Evolutionary conservation across 148 eudicot species (phyloP), one percentile per base, ranked within the genome.

Genomic region (Gaultheria prostrata): DNA sequence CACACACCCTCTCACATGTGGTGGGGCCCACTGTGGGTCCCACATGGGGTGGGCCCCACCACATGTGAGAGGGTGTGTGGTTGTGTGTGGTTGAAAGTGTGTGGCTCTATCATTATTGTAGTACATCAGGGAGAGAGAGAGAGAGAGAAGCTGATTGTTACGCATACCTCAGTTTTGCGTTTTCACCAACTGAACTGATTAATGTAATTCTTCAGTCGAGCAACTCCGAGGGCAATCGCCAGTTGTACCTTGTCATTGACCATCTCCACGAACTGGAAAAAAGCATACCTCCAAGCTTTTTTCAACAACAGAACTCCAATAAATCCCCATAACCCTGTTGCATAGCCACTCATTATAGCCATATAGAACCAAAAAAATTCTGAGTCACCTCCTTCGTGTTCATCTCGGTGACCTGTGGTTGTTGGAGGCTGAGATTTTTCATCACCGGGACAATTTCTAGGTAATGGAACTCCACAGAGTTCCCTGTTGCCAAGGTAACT

Each of bases 291-390:
- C 84, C 85, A 84, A 21, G 71, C 50, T 70, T 56, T 84, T 21
- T 82, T 82, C 1, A 84, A 20, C 39, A 84, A 0, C 26, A 21
- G 13, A 24, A 65, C 32, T 0, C 15, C 71, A 6, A 65, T 7
- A 10, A 84, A 86, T 14, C 86, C 92, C 89, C 87, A 86, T 76
- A 89, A 86, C n/a, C 90, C 89, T 11, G 82, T 73, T 4, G 84
- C 86, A 1, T 80, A 81, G 18, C 90, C 90, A 2, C 86, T 33
- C 51, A 80, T 13, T 69, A 86, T 45, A 10, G 54, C 85, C 20
- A 82, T 1, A 43, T 79, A 86, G 15, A 88, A 83, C 87, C 82
- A 35, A 9, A 24, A 32, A 35, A 83, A 50, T 14, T 86, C 79
- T 0, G 57, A 78, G 6, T 78, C 79, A 32, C 46, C 72, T 30